phyloP scores from a whole-genome alignment of 208 protist genomes.

The Acanthamoeba comandoni region DNA sequence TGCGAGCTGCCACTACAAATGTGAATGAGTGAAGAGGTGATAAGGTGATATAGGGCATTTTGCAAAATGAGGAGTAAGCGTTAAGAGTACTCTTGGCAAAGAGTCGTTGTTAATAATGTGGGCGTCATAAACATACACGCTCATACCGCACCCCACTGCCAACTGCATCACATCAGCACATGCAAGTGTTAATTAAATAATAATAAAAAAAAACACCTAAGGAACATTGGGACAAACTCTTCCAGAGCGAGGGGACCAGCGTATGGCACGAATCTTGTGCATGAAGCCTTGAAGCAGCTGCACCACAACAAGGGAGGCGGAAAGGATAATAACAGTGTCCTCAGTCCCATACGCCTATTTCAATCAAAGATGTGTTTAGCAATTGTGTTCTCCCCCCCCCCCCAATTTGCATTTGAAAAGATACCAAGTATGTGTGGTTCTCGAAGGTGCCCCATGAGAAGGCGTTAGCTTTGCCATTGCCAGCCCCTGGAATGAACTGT shows the following conservation, averaged over 20 bases:
- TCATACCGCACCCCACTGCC: constrained; percentile 22
- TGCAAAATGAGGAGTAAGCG: not conserved
- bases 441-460: constrained; percentile 26
- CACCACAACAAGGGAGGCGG: constrained; percentile 19
- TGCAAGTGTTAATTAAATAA: not conserved
- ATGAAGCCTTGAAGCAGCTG: not conserved
- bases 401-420: not conserved
- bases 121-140: constrained; percentile 23
- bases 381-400: not conserved
- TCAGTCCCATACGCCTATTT: constrained; percentile 28
- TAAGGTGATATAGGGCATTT: not conserved
- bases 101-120: not conserved
- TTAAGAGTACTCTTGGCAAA: not conserved
- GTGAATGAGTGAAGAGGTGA: not conserved
- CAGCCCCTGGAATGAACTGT: constrained; percentile 47
- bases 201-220: not conserved
- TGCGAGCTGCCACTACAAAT: not conserved
- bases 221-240: not conserved
- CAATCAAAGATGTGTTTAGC: not conserved
- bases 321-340: not conserved
- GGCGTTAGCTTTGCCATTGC: constrained; percentile 31
- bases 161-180: not conserved
- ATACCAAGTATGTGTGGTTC: constrained; percentile 22
- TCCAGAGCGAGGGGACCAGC: not conserved
- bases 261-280: not conserved